Conservation (phyloP, 2,329 filamentous ascomycete species). For the Penicillium sp. region DNA sequence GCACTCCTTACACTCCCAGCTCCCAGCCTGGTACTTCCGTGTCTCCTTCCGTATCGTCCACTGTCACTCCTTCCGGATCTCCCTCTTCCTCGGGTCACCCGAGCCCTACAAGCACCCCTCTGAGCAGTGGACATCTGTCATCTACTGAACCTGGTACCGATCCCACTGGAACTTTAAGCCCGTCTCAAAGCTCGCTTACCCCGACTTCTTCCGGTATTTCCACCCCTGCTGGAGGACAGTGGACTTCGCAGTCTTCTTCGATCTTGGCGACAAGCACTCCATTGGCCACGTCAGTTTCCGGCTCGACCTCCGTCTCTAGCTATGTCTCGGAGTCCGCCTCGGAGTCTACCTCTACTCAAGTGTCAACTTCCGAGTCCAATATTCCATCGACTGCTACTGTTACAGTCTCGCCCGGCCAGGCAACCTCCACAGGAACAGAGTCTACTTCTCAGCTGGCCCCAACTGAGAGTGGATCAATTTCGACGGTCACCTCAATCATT, state of each 20-base stretch:
- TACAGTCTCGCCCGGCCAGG: background rate
- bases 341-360: too few species aligned
- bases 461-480: slow-evolving; percentile 6
- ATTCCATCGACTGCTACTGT: background rate
- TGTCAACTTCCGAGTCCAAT: background rate
- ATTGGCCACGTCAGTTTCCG: too few species aligned
- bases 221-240: too few species aligned
- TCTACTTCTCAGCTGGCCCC: slow-evolving; percentile 1
- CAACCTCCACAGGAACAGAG: background rate
- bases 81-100: background rate
- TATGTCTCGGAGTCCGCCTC: too few species aligned
- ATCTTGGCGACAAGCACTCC: too few species aligned
- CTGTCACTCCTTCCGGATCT: background rate
- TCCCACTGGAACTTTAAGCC: too few species aligned
- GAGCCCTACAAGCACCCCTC: too few species aligned
- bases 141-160: too few species aligned
- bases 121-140: too few species aligned
- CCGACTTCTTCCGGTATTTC: background rate
- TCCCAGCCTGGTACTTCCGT: background rate
- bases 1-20: background rate
- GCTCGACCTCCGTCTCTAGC: slow-evolving; percentile 1
- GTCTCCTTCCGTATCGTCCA: background rate
- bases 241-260: too few species aligned
- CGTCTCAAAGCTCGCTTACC: background rate
- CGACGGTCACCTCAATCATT: slow-evolving; percentile 9